Evolutionary conservation across 1,284 basidiomycete species (phyloP).

Genomic region (Malassezia yamatoensis): DNA sequence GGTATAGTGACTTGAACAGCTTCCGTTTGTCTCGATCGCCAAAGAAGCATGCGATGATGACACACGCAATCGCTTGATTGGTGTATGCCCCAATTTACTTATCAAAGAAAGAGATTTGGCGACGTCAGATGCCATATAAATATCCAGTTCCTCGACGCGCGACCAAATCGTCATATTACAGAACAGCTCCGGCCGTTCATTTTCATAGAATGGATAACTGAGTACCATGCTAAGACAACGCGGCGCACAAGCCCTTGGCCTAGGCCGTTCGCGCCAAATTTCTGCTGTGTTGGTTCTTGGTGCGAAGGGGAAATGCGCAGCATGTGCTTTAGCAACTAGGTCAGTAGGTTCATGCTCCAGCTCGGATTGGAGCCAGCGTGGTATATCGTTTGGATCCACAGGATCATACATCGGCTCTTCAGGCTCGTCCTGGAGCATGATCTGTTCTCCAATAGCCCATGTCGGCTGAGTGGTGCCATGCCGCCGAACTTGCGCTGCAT

Average conservation of each 20-base stretch:
- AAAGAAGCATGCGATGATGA: conserved; percentile 33
- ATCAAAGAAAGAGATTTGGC: conserved; percentile 27
- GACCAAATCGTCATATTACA: conserved; percentile 33
- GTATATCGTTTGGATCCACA: conserved; percentile 24
- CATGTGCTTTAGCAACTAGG: conserved; percentile 29
- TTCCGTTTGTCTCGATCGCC: conserved; percentile 18
- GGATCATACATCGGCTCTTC: conserved; percentile 11
- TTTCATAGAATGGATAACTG: conserved; percentile 36
- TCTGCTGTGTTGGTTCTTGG: conserved; percentile 4
- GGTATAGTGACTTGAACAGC: neutral
- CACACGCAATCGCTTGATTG: conserved; percentile 30
- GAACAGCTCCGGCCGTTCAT: conserved; percentile 36
- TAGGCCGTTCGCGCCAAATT: conserved; percentile 6
- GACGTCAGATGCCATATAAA: conserved; percentile 31
- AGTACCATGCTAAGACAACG: conserved; percentile 34
- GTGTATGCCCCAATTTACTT: conserved; percentile 24
- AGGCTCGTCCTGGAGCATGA: conserved; percentile 3
- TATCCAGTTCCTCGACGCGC: conserved; percentile 37
- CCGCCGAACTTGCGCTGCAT: conserved; percentile 34
- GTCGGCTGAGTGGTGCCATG: conserved; percentile 19
- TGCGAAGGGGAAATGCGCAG: conserved; percentile 28
- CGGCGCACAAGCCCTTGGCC: conserved; percentile 23
- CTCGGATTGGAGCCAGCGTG: conserved; percentile 41
- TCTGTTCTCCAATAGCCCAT: conserved; percentile 28
- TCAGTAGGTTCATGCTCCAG: conserved; percentile 22